Percentiles rank a stretch among this genome's conserved stretches.
phyloP scores from a whole-genome alignment of 441 rosid species.

The Pelargonium myrrhifolium region DNA sequence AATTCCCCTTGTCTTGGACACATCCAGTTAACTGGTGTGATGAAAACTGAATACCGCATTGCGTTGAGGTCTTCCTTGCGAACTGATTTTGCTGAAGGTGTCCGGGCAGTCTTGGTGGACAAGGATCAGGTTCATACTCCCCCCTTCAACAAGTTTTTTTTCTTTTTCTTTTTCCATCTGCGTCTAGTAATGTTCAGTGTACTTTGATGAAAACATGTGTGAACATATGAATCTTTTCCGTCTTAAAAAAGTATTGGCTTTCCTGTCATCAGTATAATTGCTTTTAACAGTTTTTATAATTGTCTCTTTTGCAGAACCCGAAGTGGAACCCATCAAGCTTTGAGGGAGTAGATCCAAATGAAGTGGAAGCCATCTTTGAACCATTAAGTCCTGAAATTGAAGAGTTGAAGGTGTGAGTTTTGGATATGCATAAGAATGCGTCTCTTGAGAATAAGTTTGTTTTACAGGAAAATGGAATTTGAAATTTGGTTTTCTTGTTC shows the following conservation, averaged over 20 bases:
- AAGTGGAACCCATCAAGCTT: conserved; percentile 73
- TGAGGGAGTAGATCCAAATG: conserved; percentile 51
- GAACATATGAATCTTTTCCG: background rate
- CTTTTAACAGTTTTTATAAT: background rate
- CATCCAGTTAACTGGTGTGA: conserved; percentile 60
- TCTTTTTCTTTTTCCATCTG: background rate
- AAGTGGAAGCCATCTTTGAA: conserved; percentile 65
- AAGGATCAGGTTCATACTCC: conserved; percentile 68
- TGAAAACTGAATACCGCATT: conserved; percentile 80
- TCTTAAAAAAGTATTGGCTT: background rate
- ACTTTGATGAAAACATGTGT: background rate
- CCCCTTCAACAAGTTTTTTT: background rate
- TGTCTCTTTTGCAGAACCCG: conserved; percentile 61
- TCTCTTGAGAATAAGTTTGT: background rate
- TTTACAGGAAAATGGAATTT: background rate
- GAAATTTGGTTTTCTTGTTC: background rate
- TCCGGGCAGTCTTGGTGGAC: conserved; percentile 87
- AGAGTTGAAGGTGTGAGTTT: conserved; percentile 47
- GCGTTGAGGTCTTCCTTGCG: conserved; percentile 69
- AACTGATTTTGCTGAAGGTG: conserved; percentile 81
- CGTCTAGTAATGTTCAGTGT: background rate
- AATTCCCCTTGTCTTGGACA: conserved; percentile 11
- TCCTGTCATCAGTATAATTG: background rate
- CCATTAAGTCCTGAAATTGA: conserved; percentile 44
- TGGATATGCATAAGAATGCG: background rate